A percentile compares a stretch with the other conserved stretches of the same genome.
Evolutionary conservation across 1,139 yeast species (phyloP).

Genomic region (Yamadazyma diospyri): DNA sequence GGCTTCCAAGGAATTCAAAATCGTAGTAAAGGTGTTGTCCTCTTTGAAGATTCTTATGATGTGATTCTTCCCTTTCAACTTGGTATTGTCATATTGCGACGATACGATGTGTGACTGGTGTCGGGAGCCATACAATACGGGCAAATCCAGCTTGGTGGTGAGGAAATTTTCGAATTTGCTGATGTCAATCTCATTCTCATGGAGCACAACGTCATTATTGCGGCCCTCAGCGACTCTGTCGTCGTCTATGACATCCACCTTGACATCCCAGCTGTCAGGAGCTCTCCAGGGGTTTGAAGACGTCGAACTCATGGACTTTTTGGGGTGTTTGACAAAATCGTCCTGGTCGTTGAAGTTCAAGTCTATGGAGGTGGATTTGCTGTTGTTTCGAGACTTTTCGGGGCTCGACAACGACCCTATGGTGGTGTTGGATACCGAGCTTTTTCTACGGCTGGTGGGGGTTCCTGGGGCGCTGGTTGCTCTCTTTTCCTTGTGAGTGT

Average conservation of each 20-base stretch:
- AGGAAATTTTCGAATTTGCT: slow-evolving; percentile 2
- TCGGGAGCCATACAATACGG: slow-evolving; percentile 37
- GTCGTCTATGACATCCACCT: slow-evolving; percentile 22
- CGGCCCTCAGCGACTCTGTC: not conserved
- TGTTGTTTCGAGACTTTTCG: slow-evolving; percentile 7
- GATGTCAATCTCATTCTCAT: not conserved
- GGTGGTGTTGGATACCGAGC: slow-evolving; percentile 4
- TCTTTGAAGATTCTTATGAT: slow-evolving; percentile 70
- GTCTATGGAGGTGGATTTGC: slow-evolving; percentile 7
- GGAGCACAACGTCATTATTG: not conserved
- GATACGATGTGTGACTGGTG: slow-evolving; percentile 23
- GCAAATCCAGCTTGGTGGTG: slow-evolving; percentile 18
- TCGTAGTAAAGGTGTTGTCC: slow-evolving; percentile 80
- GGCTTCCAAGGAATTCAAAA: slow-evolving; percentile 71
- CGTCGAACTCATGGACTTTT: slow-evolving; percentile 8
- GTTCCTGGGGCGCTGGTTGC: slow-evolving; percentile 7
- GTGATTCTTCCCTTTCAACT: slow-evolving; percentile 36
- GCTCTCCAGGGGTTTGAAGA: slow-evolving; percentile 49
- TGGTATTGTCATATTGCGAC: slow-evolving; percentile 16
- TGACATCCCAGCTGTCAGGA: slow-evolving; percentile 81
- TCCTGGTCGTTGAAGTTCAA: slow-evolving; percentile 7
- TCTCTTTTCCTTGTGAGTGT: slow-evolving; percentile 7
- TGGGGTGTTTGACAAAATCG: slow-evolving; percentile 8
- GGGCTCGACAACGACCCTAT: slow-evolving; percentile 6
- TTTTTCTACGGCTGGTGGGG: slow-evolving; percentile 4